Evolutionary conservation across 352 stramenopile species (phyloP), one percentile per base, ranked within the genome.

Genomic region (Globisporangium alternatum): DNA sequence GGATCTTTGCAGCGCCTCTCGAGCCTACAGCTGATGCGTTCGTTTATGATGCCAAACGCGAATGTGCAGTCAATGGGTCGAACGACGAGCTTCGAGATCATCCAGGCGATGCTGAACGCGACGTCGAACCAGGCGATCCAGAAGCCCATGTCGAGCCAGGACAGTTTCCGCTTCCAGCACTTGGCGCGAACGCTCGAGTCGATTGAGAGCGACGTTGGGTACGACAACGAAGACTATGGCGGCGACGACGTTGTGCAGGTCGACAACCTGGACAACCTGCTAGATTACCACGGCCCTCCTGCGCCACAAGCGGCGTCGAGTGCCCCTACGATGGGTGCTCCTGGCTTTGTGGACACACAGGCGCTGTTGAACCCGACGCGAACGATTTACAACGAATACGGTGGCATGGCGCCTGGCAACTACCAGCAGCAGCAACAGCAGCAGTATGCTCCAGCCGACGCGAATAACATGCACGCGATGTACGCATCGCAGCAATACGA

Each of bases 71-170:
- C 67, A 3, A 87, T 93, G 84, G 83, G 83, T 1, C 82, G 86
- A 37, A 95, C 85, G 0, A 95, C 85, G 39, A 95, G 86, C 63
- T 95, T 95, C 41, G 86, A 95, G 66, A 91, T 95, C 59, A 92
- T 95, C 54, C 86, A 95, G 68, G 84, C 83, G 30, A 95, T 95
- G 78, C 78, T 95, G 31, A 95, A 92, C 56, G 83, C 86, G 17
- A 93, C 80, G 22, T 91, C 82, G 39, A 95, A 95, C 66, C 77
- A 90, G 55, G 83, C 79, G 19, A 92, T 95, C 60, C 86, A 95
- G 56, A 92, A 91, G 61, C 86, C 86, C 49, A 95, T 95, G 86
- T 92, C 80, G 19, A 92, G 82, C 60, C 86, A 95, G 53, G 86
- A 95, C 59, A 92, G 82, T 55, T 95, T 95, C 69, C 81, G 86